Conservation (phyloP, 768 basidiomycete species). For the Roridomyces roridus region DNA sequence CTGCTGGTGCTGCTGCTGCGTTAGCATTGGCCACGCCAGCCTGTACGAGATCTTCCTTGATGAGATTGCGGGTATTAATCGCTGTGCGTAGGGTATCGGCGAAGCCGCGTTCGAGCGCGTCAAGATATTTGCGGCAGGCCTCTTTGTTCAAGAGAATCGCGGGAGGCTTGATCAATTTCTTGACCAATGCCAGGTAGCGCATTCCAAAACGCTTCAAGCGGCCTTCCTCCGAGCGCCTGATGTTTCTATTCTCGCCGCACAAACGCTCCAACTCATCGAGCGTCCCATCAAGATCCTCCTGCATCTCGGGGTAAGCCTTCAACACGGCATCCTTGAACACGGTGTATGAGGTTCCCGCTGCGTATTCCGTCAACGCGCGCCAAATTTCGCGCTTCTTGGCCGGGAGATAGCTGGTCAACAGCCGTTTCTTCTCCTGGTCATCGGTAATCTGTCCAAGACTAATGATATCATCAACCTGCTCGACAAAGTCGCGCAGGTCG, state of each 20-base stretch:
- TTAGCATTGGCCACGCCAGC: not conserved
- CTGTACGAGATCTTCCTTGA: constrained; percentile 1
- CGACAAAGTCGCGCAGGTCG: constrained; percentile 12
- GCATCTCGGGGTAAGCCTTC: constrained; percentile 4
- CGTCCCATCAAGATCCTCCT: constrained; percentile 6
- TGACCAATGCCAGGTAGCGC: constrained; percentile 1
- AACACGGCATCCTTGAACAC: constrained; percentile 9
- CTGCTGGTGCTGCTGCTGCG: not conserved
- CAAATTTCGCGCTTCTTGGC: constrained; percentile 1
- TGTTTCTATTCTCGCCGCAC: not conserved
- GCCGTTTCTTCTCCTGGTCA: constrained; percentile 9
- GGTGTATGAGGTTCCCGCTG: not conserved
- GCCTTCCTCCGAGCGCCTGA: constrained; percentile 6
- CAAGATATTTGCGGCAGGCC: constrained; percentile 4
- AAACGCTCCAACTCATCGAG: constrained; percentile 1
- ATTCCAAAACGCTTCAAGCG: constrained; percentile 4
- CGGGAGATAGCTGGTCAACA: constrained; percentile 10
- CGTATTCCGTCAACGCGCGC: constrained; percentile 1
- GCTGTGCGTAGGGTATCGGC: constrained; percentile 7
- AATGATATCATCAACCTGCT: constrained; percentile 18
- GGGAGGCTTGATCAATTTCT: not conserved
- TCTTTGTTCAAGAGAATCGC: constrained; percentile 14
- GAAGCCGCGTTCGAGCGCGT: constrained; percentile 11
- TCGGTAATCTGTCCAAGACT: not conserved
- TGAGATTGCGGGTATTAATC: constrained; percentile 4